Conservation (phyloP, 139 green algal species). For the Closterium sp. region DNA sequence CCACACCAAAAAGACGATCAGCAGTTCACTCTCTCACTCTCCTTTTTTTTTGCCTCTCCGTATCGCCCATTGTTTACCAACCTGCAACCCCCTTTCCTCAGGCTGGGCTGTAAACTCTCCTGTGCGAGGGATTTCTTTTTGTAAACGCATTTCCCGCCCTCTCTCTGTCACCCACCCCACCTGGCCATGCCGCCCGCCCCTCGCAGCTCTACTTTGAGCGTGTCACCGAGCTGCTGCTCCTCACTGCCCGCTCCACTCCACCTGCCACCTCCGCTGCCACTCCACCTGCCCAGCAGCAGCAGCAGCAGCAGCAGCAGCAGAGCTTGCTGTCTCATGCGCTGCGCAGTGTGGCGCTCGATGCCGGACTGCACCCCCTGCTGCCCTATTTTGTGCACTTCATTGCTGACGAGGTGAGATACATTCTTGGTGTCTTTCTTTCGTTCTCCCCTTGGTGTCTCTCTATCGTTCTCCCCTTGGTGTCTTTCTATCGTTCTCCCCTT, state of each 20-base stretch:
- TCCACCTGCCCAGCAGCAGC: neutral
- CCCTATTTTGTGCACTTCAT: constrained; percentile 82
- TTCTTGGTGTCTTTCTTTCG: neutral
- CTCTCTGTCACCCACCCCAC: neutral
- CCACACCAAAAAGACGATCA: too few species aligned
- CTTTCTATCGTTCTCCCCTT: too few species aligned
- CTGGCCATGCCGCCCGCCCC: neutral
- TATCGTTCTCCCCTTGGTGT: too few species aligned
- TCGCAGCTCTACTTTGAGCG: constrained; percentile 45
- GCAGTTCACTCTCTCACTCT: too few species aligned
- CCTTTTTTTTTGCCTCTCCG: too few species aligned
- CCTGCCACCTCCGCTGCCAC: neutral
- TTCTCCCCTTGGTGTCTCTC: too few species aligned
- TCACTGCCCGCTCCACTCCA: neutral
- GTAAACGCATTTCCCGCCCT: too few species aligned
- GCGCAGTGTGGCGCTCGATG: constrained; percentile 62
- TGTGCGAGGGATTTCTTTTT: too few species aligned
- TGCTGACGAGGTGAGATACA: constrained; percentile 60
- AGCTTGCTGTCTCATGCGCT: constrained; percentile 39
- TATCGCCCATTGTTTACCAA: too few species aligned
- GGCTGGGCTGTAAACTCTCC: too few species aligned
- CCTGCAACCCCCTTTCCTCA: too few species aligned
- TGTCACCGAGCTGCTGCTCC: constrained; percentile 37
- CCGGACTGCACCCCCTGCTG: constrained; percentile 74
- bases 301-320: neutral